A percentile compares a stretch with the other conserved stretches of the same genome.
phyloP scores from a whole-genome alignment of 805 yeast genomes.

The Sugiyamaella qingdaonensis region DNA sequence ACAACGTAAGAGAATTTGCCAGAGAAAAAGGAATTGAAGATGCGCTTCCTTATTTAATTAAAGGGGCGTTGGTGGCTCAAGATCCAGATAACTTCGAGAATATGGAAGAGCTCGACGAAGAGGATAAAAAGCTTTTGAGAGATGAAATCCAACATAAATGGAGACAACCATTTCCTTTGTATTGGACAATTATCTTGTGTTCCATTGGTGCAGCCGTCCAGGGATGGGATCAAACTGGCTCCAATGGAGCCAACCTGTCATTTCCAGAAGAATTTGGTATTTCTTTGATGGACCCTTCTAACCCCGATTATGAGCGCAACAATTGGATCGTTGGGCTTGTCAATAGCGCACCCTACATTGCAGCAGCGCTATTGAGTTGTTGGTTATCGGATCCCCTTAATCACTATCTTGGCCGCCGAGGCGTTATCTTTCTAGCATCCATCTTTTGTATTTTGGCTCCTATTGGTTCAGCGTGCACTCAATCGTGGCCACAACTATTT shows the following conservation, averaged over 20 bases:
- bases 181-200: constrained; percentile 50
- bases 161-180: constrained; percentile 37
- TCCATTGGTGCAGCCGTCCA: constrained; percentile 64
- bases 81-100: constrained; percentile 38
- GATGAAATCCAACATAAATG: constrained; percentile 47
- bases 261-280: constrained; percentile 33
- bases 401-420: constrained; percentile 50
- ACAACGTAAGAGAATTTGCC: constrained; percentile 25
- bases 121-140: constrained; percentile 31
- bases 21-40: constrained; percentile 25
- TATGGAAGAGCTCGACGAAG: constrained; percentile 32
- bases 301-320: constrained; percentile 37
- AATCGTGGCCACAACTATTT: constrained; percentile 55
- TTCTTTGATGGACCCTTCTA: constrained; percentile 63
- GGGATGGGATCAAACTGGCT: constrained; percentile 70
- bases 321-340: constrained; percentile 50
- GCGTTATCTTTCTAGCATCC: constrained; percentile 56
- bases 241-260: constrained; percentile 60
- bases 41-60: constrained; percentile 21
- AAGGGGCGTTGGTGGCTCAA: constrained; percentile 57
- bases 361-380: constrained; percentile 50
- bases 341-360: constrained; percentile 61
- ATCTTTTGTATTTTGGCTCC: constrained; percentile 47
- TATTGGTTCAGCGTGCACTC: constrained; percentile 53
- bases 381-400: constrained; percentile 54